Evolutionary conservation across 257 asterid genomes (phyloP).

Genomic region (Misopates orontium): DNA sequence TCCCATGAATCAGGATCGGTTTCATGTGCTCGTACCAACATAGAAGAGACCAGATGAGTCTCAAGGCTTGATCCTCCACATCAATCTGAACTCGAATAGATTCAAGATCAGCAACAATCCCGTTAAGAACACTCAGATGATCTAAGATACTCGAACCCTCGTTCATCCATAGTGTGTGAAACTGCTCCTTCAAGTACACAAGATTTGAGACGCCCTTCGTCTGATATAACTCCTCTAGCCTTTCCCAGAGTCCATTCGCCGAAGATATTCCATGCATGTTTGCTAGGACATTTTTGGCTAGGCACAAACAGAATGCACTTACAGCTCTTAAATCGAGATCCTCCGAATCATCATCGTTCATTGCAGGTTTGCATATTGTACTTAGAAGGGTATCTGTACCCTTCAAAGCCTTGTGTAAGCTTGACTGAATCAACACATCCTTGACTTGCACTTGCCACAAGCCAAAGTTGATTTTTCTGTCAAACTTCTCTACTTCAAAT

Average conservation of each 20-base stretch:
- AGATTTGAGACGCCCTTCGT: neutral
- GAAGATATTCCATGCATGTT: neutral
- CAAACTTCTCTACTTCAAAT: too few relatives aligned
- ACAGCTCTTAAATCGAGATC: too few relatives aligned
- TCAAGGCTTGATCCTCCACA: conserved; percentile 20
- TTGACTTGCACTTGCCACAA: too few relatives aligned
- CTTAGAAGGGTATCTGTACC: too few relatives aligned
- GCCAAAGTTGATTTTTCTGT: too few relatives aligned
- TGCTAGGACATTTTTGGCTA: conserved; percentile 4
- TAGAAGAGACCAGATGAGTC: conserved; percentile 14
- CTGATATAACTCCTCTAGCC: conserved; percentile 3
- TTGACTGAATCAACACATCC: too few relatives aligned
- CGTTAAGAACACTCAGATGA: neutral
- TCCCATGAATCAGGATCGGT: conserved; percentile 3
- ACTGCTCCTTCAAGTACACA: neutral
- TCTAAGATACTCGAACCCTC: conserved; percentile 8
- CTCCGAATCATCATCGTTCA: too few relatives aligned
- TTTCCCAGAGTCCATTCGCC: conserved; percentile 17
- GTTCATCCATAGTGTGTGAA: neutral
- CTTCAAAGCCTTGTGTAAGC: too few relatives aligned
- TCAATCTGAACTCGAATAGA: neutral
- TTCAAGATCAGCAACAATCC: neutral
- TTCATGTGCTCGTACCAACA: conserved; percentile 9
- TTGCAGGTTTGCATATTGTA: too few relatives aligned
- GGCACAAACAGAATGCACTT: too few relatives aligned